Evolutionary conservation across 768 basidiomycete species (phyloP), one percentile per base, ranked within the genome.

Genomic region (Suillus variegatus): DNA sequence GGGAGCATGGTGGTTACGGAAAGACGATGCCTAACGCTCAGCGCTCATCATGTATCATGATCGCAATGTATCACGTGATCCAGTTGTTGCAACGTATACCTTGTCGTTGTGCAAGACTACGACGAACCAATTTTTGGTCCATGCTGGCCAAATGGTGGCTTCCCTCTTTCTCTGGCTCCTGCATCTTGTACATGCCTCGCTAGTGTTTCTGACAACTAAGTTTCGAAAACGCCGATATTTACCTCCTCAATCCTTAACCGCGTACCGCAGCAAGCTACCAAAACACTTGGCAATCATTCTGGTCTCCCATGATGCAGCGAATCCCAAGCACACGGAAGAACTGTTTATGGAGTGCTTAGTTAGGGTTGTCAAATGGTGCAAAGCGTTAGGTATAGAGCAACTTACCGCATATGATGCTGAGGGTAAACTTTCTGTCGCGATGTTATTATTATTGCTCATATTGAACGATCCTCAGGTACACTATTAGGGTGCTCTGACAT

Each of bases 341-440:
- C 77, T 75, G 44, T 74, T 92, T 60, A 74, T 87, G 20, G 80
- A 86, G 68, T 87, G 84, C 68, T 79, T 90, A 12, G 75, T 84
- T 60, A 80, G 79, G 55, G 82, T 82, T 14, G 83, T 84, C 10
- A 74, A 74, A 12, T 94, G 90, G 88, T 93, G 89, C 77, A 82
- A 81, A 62, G 74, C 69, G n/a, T 77, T 80, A 40, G 90, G 91
- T 16, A 86, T 94, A 58, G 76, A 79, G 66, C 82, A 83, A 60
- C 78, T 94, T 56, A 91, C 88, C 12, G 81, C 91, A 4, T 94
- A 92, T 67, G 93, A 94, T 72, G 81, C 84, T 64, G 78, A 84
- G 63, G 92, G 93, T 93, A 71, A 64, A 86, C 73, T 22, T 41
- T 18, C 36, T 51, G 18, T 44, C 58, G 25, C 35, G 47, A 46